Base-by-base conservation (phyloP, 257 asterid species). In the Scutellaria baicalensis region DNA sequence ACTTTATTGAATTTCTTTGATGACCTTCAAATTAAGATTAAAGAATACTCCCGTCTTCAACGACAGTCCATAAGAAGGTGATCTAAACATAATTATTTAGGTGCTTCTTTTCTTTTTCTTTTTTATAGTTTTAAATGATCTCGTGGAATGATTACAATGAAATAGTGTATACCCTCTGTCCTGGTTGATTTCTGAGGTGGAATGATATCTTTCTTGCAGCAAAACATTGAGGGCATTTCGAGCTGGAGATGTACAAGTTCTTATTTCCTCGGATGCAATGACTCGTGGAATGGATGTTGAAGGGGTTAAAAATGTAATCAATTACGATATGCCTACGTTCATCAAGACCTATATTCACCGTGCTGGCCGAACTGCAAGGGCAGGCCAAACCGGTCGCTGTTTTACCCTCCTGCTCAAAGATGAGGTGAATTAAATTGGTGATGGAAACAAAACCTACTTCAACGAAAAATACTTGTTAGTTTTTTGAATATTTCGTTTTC, bases 211-310 rank as follows among this genome's bases (percentile, higher is more conserved):
- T 44, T 5, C 50, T 10, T 44, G 57, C 91, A 90, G 98, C 80
- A 85, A 86, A 80, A 88, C 93, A 18, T 60, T 92, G 76, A 90
- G 75, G 79, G 88, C 91, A 69, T 92, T 90, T 72, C 85, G 95
- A 49, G 76, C 81, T 5, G 98, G 98, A 75, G 75, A 85, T 72
- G 74, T 80, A 27, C 83, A 84, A 74, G 95, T 92, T 35, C 93
- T 92, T 40, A 82, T 92, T 65, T 88, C 96, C 14, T 90, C 98
- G 57, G 97, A 92, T 80, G 93, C 91, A 54, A 88, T 90, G 93
- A 82, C 97, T 59, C 95, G 96, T 68, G 98, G 97, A 64, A 92
- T 90, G 98, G 98, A 92, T 73, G 92, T 92, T 71, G 95, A 89
- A 82, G 98, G 89, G 73, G 94, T 90, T 39, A 82, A 72, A 70